Evolutionary conservation across 2,329 filamentous ascomycete species (phyloP).

Genomic region (Fusarium irregulare): DNA sequence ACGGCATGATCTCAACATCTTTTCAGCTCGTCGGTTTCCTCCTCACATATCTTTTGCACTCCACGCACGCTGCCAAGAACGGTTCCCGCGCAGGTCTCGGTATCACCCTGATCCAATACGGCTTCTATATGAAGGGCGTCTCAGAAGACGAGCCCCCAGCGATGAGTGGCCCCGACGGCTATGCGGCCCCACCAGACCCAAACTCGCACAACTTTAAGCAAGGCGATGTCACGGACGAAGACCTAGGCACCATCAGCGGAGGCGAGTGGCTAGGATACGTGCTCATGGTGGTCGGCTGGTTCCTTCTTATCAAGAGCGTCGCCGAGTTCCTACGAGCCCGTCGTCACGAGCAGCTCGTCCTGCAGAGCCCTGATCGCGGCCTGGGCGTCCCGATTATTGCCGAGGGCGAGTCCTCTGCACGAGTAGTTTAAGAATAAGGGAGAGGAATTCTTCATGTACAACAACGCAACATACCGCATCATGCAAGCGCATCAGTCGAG

Average conservation of each 20-base stretch:
- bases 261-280: slow-evolving; percentile 92
- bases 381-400: slow-evolving; percentile 87
- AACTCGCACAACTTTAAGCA: slow-evolving; percentile 92
- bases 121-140: slow-evolving; percentile 89
- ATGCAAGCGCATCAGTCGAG: slow-evolving; percentile 32
- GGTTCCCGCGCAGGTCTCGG: slow-evolving; percentile 94
- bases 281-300: slow-evolving; percentile 98
- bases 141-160: slow-evolving; percentile 57
- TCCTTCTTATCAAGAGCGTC: slow-evolving; percentile 93
- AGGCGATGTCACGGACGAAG: slow-evolving; percentile 67
- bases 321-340: slow-evolving; percentile 90
- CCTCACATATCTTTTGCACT: slow-evolving; percentile 96
- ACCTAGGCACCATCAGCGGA: slow-evolving; percentile 68
- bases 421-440: slow-evolving; percentile 68
- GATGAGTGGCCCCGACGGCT: slow-evolving; percentile 66
- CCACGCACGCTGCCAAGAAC: slow-evolving; percentile 97
- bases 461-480: slow-evolving; percentile 25
- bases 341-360: slow-evolving; percentile 89
- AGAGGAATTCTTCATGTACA: slow-evolving; percentile 28
- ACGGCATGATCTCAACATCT: slow-evolving; percentile 95
- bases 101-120: slow-evolving; percentile 95
- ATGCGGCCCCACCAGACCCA: slow-evolving; percentile 81
- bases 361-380: slow-evolving; percentile 92
- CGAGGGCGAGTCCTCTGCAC: slow-evolving; percentile 82
- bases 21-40: slow-evolving; percentile 98